Evolutionary conservation across 306 rosid species (phyloP).

Genomic region (Castanospermum australe): DNA sequence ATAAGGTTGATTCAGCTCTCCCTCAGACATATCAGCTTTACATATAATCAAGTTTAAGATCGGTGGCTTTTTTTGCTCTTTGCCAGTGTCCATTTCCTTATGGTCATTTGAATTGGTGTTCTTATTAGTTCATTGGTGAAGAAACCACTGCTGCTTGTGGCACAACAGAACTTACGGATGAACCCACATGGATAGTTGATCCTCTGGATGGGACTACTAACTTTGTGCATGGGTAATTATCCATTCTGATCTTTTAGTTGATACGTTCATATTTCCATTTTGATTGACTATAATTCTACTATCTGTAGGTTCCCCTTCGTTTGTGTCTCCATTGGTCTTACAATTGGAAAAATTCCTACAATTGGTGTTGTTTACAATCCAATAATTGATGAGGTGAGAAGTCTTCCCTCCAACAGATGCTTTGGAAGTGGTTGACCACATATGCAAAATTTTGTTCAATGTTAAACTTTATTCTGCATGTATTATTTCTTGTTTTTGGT

Average conservation of each 20-base stretch:
- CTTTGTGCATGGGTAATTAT: constrained; percentile 88
- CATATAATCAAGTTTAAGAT: not conserved
- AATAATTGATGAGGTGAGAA: constrained; percentile 78
- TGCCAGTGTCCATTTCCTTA: not conserved
- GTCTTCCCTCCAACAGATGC: constrained; percentile 1
- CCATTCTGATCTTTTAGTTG: constrained; percentile 28
- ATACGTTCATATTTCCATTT: constrained; percentile 10
- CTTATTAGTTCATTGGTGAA: constrained; percentile 85
- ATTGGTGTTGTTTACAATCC: constrained; percentile 98
- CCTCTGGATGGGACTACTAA: constrained; percentile 98
- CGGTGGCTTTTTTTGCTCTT: not conserved
- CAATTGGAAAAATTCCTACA: constrained; percentile 76
- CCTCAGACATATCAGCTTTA: not conserved
- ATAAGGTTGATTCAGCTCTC: constrained; percentile 56
- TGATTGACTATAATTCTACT: not conserved
- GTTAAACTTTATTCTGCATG: not conserved
- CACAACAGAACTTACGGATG: constrained; percentile 82
- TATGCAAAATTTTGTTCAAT: not conserved
- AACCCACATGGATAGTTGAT: constrained; percentile 97
- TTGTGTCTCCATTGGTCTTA: constrained; percentile 95
- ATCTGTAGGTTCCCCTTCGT: constrained; percentile 84
- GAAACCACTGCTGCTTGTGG: constrained; percentile 95
- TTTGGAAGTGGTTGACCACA: constrained; percentile 7
- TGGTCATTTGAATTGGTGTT: constrained; percentile 19
- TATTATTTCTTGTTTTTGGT: not conserved